Conservation (phyloP, 352 stramenopile genomes). For the Paralagenidium karlingii region DNA sequence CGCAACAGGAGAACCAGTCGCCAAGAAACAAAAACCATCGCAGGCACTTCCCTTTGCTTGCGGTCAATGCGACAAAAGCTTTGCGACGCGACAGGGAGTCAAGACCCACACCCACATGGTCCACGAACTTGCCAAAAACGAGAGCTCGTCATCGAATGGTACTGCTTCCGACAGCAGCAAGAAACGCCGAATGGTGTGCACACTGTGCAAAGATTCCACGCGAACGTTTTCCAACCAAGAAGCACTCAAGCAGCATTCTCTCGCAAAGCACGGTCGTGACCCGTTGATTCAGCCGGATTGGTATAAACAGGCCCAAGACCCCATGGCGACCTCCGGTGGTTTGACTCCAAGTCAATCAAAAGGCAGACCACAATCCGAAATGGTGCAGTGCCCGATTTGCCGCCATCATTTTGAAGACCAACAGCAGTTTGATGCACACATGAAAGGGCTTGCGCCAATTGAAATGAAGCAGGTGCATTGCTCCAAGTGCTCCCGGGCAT, state of each 20-base stretch:
- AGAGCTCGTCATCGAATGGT: background rate
- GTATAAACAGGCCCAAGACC: conserved; percentile 15
- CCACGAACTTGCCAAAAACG: conserved; percentile 41
- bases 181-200: conserved; percentile 10
- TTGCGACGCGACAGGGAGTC: conserved; percentile 57
- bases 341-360: background rate
- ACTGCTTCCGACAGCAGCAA: too few relatives aligned
- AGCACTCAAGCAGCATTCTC: conserved; percentile 50
- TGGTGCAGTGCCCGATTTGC: conserved; percentile 19
- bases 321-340: too few relatives aligned
- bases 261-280: conserved; percentile 75
- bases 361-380: background rate
- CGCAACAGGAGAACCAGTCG: background rate
- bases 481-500: conserved; percentile 23
- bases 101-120: conserved; percentile 77
- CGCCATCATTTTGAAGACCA: conserved; percentile 11
- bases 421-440: conserved; percentile 9
- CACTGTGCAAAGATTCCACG: conserved; percentile 29
- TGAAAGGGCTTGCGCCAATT: conserved; percentile 11
- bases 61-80: conserved; percentile 37
- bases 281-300: conserved; percentile 70
- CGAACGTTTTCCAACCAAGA: conserved; percentile 69
- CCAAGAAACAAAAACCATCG: conserved; percentile 19
- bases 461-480: conserved; percentile 4
- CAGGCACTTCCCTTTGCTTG: conserved; percentile 19